These are phyloP conservation scores for Apiotrichum veenhuisii DNA, from an alignment of 1,284 basidiomycete genomes.

Conservation along the genomic window DNA sequence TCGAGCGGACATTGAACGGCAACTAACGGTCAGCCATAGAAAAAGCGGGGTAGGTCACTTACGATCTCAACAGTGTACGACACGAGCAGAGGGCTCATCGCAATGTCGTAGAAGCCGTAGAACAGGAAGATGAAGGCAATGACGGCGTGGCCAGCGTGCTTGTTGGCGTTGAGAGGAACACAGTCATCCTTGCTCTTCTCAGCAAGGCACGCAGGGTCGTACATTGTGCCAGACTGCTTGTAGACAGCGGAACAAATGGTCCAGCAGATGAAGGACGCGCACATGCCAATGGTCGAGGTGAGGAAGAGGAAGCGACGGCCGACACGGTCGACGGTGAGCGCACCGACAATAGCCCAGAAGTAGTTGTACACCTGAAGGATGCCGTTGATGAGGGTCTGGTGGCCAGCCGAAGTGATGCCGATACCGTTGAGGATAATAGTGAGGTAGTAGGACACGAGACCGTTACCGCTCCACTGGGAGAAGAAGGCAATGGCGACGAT, in stretches of 20 bases:
- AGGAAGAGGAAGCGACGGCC: constrained; percentile 35
- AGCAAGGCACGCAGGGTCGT: constrained; percentile 10
- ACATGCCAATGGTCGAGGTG: constrained; percentile 22
- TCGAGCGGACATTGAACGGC: constrained; percentile 59
- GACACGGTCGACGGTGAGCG: constrained; percentile 40
- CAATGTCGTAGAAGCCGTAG: constrained; percentile 41
- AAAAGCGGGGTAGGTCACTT: too few relatives aligned
- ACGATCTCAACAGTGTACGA: constrained; percentile 21
- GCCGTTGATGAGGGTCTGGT: constrained; percentile 63
- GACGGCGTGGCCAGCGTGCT: constrained; percentile 14
- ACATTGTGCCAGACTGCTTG: constrained; percentile 24
- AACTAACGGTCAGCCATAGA: not conserved
- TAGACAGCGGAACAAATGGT: constrained; percentile 66
- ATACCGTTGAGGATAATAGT: constrained; percentile 64
- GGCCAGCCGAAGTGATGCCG: constrained; percentile 61
- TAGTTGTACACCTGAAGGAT: constrained; percentile 21
- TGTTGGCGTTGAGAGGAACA: constrained; percentile 15
- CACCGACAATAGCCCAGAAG: constrained; percentile 22
- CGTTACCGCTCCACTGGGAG: constrained; percentile 39
- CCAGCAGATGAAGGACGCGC: constrained; percentile 61
- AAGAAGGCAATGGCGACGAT: constrained; percentile 40
- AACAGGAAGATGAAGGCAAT: constrained; percentile 34
- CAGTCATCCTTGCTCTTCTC: constrained; percentile 48
- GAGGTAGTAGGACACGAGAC: constrained; percentile 56
- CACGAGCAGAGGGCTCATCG: constrained; percentile 45